Conservation (phyloP, 2,329 filamentous ascomycete genomes). For the Ophiognomonia clavigignenti-juglandacearum region DNA sequence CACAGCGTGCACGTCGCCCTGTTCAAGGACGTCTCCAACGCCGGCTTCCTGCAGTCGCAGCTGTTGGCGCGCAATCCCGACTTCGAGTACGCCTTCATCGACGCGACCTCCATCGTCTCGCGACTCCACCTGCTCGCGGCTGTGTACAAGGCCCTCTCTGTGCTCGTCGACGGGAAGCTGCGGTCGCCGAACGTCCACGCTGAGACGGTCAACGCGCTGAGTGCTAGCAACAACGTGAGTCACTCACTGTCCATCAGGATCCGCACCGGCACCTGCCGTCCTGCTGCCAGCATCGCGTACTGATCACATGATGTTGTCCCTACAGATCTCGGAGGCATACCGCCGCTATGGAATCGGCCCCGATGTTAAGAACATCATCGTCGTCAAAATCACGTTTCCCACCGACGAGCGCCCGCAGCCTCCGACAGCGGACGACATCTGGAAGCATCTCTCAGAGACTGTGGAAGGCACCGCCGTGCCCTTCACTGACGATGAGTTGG, state of each 20-base stretch:
- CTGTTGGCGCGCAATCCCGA: slow-evolving; percentile 77
- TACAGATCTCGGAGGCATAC: slow-evolving; percentile 88
- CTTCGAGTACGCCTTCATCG: slow-evolving; percentile 92
- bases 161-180: slow-evolving; percentile 54
- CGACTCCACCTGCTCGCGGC: slow-evolving; percentile 69
- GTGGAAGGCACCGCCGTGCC: slow-evolving; percentile 57
- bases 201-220: slow-evolving; percentile 78
- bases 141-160: slow-evolving; percentile 70
- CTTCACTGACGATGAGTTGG: slow-evolving; percentile 61
- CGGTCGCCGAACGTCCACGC: slow-evolving; percentile 85
- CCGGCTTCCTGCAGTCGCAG: slow-evolving; percentile 72
- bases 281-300: not conserved
- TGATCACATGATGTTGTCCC: not conserved
- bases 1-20: slow-evolving; percentile 69
- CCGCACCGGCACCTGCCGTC: not conserved
- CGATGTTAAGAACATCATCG: slow-evolving; percentile 65
- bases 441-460: slow-evolving; percentile 53
- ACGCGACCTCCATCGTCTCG: slow-evolving; percentile 75
- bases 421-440: slow-evolving; percentile 41
- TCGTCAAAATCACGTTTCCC: slow-evolving; percentile 68
- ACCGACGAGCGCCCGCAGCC: slow-evolving; percentile 36
- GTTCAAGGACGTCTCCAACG: slow-evolving; percentile 73
- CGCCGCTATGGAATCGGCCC: slow-evolving; percentile 78
- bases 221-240: slow-evolving; percentile 74
- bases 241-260: not conserved